Evolutionary conservation across 768 basidiomycete genomes (phyloP).

Genomic region (Dioszegia crocea): DNA sequence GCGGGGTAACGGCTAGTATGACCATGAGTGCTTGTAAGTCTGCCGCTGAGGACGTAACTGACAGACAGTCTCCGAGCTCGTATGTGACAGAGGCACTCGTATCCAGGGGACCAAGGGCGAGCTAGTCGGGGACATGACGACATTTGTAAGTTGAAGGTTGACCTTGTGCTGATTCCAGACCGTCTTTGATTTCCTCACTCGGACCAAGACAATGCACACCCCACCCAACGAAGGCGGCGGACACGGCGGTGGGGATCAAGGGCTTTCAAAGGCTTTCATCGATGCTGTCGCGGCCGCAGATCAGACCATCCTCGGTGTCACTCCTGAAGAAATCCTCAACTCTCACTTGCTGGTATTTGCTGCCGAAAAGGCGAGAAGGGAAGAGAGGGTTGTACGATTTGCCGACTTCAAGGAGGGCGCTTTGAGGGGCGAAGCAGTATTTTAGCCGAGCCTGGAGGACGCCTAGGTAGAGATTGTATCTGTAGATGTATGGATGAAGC

Average conservation of each 20-base stretch:
- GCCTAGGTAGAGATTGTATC: too few species aligned
- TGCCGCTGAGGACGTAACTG: not conserved
- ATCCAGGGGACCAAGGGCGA: constrained; percentile 84
- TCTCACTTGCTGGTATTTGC: constrained; percentile 84
- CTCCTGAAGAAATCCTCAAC: constrained; percentile 62
- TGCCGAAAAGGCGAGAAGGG: constrained; percentile 69
- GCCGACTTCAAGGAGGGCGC: constrained; percentile 57
- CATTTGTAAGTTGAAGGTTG: constrained; percentile 51
- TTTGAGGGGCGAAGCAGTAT: constrained; percentile 5
- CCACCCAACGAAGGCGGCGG: constrained; percentile 64
- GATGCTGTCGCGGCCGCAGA: constrained; percentile 65
- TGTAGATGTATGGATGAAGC: too few species aligned
- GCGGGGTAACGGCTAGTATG: constrained; percentile 75
- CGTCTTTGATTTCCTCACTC: constrained; percentile 67
- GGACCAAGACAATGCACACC: constrained; percentile 51
- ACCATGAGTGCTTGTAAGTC: constrained; percentile 70
- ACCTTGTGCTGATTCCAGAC: constrained; percentile 47
- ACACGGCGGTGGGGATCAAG: constrained; percentile 79
- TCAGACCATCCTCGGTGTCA: constrained; percentile 64
- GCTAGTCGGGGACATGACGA: constrained; percentile 77
- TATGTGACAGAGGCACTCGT: constrained; percentile 77
- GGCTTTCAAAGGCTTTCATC: constrained; percentile 70
- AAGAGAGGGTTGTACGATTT: constrained; percentile 68
- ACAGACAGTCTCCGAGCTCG: constrained; percentile 57
- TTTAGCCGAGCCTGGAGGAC: not conserved